Percentiles rank a stretch among this genome's conserved stretches.
These are phyloP conservation scores for Salix suchowensis DNA, from an alignment of 345 rosid species.

Conservation along the genomic window DNA sequence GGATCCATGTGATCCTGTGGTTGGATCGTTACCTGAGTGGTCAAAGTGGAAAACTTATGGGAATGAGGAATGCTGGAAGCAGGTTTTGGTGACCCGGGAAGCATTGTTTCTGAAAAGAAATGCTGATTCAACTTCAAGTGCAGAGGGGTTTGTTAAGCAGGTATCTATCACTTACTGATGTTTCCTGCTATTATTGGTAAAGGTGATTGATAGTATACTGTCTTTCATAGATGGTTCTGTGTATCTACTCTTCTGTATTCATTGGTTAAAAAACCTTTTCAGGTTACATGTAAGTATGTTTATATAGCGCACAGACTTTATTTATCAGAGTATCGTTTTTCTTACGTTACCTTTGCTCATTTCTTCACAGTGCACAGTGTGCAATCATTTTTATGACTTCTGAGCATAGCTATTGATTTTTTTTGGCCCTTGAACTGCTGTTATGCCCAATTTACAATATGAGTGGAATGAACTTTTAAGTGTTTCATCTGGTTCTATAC, in stretches of 20 bases:
- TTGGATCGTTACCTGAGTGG: slow-evolving; percentile 55
- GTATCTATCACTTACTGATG: slow-evolving; percentile 29
- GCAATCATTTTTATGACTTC: not conserved
- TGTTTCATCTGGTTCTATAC: not conserved
- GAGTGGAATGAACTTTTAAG: not conserved
- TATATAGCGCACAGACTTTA: not conserved
- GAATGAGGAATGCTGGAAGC: slow-evolving; percentile 66
- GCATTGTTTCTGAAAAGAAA: slow-evolving; percentile 31
- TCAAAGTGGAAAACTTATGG: slow-evolving; percentile 64
- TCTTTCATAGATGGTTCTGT: not conserved
- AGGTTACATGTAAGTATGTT: not conserved
- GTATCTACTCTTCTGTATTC: not conserved
- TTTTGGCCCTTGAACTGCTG: not conserved
- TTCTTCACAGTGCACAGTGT: not conserved
- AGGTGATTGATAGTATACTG: not conserved
- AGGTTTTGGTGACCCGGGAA: slow-evolving; percentile 59
- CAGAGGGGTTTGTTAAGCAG: slow-evolving; percentile 45
- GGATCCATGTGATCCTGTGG: slow-evolving; percentile 50
- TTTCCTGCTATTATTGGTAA: not conserved
- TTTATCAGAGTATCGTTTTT: not conserved
- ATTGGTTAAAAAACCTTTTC: not conserved
- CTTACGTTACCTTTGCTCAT: not conserved
- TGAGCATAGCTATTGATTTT: not conserved
- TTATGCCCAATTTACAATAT: not conserved
- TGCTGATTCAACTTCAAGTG: slow-evolving; percentile 22